Evolutionary conservation across 768 basidiomycete species (phyloP).

Genomic region (Multifurca ochricompacta): DNA sequence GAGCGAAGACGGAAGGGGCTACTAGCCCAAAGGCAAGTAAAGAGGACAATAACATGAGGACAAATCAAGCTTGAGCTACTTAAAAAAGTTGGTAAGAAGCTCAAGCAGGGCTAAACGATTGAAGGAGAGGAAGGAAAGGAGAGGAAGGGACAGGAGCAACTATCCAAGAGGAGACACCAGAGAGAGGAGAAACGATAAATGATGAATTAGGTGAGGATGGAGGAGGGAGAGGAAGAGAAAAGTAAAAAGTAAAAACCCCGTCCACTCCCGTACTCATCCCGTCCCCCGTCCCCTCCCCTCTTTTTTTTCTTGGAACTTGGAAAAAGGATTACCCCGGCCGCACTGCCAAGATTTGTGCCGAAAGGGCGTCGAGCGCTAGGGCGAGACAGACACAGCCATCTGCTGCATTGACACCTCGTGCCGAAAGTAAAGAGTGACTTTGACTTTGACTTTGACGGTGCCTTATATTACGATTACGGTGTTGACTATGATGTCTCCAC

Average conservation of each 20-base stretch:
- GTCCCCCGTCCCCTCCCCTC: no score
- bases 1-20: constrained; percentile 23
- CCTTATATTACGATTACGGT: no score
- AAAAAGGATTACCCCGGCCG: no score
- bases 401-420: not conserved
- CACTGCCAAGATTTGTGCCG: no score
- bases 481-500: not conserved
- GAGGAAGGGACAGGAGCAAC: not conserved
- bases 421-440: no score
- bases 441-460: no score
- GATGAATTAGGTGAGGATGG: not conserved
- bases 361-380: no score
- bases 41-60: constrained; percentile 29
- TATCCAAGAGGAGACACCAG: not conserved
- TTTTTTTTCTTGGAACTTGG: not conserved
- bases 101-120: not conserved
- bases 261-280: no score
- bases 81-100: not conserved
- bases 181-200: no score
- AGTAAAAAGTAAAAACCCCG: no score
- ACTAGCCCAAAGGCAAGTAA: constrained; percentile 41
- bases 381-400: not conserved
- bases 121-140: not conserved
- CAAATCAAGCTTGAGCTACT: not conserved
- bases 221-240: no score